Evolutionary conservation across 2,329 filamentous ascomycete genomes (phyloP).

Genomic region (Sporothrix pallida): DNA sequence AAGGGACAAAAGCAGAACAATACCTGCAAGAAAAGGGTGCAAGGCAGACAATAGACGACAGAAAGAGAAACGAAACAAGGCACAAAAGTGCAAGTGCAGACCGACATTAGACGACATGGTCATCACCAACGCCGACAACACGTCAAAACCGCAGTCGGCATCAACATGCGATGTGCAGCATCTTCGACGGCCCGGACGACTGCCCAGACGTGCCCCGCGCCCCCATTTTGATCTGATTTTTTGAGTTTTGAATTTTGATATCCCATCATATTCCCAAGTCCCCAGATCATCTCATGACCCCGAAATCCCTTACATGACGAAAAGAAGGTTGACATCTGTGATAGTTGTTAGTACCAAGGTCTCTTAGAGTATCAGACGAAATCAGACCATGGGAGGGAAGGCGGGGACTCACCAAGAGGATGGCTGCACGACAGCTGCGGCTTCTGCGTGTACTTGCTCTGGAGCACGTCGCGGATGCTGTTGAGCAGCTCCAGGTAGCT

Average conservation of each 20-base stretch:
- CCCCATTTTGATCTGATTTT: too few species aligned
- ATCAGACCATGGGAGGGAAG: neutral
- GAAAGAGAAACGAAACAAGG: neutral
- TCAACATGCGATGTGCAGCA: too few species aligned
- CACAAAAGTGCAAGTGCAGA: neutral
- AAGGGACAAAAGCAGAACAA: neutral
- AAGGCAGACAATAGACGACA: too few species aligned
- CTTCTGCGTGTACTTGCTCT: constrained; percentile 89
- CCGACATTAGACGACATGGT: neutral
- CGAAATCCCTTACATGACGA: constrained; percentile 33
- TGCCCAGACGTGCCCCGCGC: too few species aligned
- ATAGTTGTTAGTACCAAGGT: neutral
- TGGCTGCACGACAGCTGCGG: constrained; percentile 97
- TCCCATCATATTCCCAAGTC: neutral
- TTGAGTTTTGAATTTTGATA: neutral
- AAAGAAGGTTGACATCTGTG: constrained; percentile 36
- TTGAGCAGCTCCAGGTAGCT: constrained; percentile 97
- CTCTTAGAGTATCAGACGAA: neutral
- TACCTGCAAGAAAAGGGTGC: neutral
- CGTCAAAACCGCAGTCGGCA: too few species aligned
- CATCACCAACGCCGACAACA: too few species aligned
- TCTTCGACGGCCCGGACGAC: too few species aligned
- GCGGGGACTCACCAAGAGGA: constrained; percentile 74
- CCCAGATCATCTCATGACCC: neutral
- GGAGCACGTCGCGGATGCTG: constrained; percentile 90